Evolutionary conservation across 2,329 filamentous ascomycete species (phyloP), one percentile per base, ranked within the genome.

Genomic region (Botryotinia narcissicola): DNA sequence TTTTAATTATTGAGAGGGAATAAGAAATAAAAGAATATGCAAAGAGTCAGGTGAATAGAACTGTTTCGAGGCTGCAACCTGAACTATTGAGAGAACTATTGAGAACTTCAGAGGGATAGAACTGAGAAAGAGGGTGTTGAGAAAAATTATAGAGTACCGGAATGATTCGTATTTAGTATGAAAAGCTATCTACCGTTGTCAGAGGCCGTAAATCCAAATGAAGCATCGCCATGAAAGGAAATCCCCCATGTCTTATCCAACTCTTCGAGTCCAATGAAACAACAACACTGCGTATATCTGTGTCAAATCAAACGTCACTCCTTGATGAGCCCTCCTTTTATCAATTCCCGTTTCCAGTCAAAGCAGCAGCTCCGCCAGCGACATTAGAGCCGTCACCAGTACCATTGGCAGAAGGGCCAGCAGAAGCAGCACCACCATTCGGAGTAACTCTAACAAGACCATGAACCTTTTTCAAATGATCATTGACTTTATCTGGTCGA

Each of bases 391-490:
- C 5, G n/a, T 35, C 1, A 12, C 4, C 44, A 29, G 32, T 16
- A 54, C 25, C 9, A 32, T 54, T 1, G 1, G 7, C 25, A 54
- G 48, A 54, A 68, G 25, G 3, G 20, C 46, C 32, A 14, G 14
- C 32, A 9, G 25, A 37, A 22, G 20, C 18, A 22, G 64, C 22
- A 20, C 8, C 10, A 22, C 7, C 5, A 57, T n/a, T 18, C 32
- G 8, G 2, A 22, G 48, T 1, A 22, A 35, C 25, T 29, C 35
- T 42, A n/a, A 40, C 48, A 25, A 72, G 29, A n/a, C 51, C 51
- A 42, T 72, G 51, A 32, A 72, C 22, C 22, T 67, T 59, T 48
- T 3, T 51, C 51, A 72, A 37, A 40, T 72, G 62, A 7, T 72
- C 62, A 29, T 42, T 68, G 3, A 72, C 29, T 46, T 68, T 72